Evolutionary conservation across 116 monocot genomes (phyloP).

Genomic region (Dioscorea cayenensis): DNA sequence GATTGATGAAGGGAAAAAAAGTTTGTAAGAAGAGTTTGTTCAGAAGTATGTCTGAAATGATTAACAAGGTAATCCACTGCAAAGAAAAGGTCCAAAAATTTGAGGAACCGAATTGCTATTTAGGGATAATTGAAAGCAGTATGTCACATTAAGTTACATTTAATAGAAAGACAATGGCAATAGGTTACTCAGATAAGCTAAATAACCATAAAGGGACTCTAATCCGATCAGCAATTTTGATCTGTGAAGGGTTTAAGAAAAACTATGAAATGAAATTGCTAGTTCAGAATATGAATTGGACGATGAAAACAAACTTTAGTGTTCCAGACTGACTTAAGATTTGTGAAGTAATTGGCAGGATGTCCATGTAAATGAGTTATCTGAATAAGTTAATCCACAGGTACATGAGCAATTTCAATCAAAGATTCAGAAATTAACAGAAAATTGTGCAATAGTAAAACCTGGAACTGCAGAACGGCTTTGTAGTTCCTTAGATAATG

Average conservation of each 20-base stretch:
- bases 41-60: neutral
- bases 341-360: too few relatives aligned
- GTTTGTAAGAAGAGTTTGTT: neutral
- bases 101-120: too few relatives aligned
- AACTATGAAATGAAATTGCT: too few relatives aligned
- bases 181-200: neutral
- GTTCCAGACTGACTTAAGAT: too few relatives aligned
- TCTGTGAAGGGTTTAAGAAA: too few relatives aligned
- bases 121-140: too few relatives aligned
- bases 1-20: neutral
- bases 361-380: too few relatives aligned
- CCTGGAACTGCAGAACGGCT: conserved; percentile 82
- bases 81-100: too few relatives aligned
- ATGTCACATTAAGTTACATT: neutral
- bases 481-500: conserved; percentile 70
- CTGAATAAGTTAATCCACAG: neutral
- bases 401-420: neutral
- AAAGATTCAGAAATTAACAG: neutral
- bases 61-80: too few relatives aligned
- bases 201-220: neutral
- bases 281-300: too few relatives aligned
- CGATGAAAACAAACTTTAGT: too few relatives aligned
- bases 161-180: neutral
- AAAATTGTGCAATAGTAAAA: conserved; percentile 7
- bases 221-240: neutral